Evolutionary conservation across 192 early-diverging fungal species (phyloP), one percentile per base, ranked within the genome.

Genomic region (Linderina pennispora): DNA sequence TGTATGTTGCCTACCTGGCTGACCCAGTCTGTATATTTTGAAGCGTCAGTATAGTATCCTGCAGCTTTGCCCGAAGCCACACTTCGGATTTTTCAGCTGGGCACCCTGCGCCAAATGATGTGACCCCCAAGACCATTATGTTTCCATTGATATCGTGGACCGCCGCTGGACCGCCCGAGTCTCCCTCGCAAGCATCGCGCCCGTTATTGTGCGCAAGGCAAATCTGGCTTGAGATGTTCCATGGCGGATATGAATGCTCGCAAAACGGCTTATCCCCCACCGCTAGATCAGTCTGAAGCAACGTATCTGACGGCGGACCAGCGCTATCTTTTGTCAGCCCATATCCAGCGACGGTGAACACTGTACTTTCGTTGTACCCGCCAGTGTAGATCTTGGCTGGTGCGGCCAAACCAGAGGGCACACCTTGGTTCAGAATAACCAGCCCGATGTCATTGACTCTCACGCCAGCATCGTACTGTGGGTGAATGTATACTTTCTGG

Each of bases 381-480:
- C 48, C 59, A 7, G 26, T 42, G 26, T 48, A 65, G 5, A 57
- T 36, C 24, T 66, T 59, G 8, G 47, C 24, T 4, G 44, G 35
- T 2, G 21, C 34, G 17, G 58, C 62, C 0, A 59, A 45, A 17
- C 23, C 54, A 0, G 18, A 34, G 1, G 54, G 52, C 1, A 76
- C 32, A 8, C 33, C 18, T 0, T 45, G 31, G 3, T 39, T n/a
- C 13, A 76, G 43, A 5, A 66, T 23, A 9, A 76, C 15, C 9
- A 76, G 31, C 2, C 38, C 63, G 33, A 71, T 42, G 25, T 76
- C 74, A 32, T 66, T 58, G 16, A 16, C 18, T 36, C 58, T 40
- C 3, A 45, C 54, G 0, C 1, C 6, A 17, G 33, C 19, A 18
- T 51, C 42, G 36, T 55, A 74, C 0, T 39, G 16, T 0, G 62